phyloP scores from a whole-genome alignment of 768 basidiomycete species.

The Serendipita vermifera region DNA sequence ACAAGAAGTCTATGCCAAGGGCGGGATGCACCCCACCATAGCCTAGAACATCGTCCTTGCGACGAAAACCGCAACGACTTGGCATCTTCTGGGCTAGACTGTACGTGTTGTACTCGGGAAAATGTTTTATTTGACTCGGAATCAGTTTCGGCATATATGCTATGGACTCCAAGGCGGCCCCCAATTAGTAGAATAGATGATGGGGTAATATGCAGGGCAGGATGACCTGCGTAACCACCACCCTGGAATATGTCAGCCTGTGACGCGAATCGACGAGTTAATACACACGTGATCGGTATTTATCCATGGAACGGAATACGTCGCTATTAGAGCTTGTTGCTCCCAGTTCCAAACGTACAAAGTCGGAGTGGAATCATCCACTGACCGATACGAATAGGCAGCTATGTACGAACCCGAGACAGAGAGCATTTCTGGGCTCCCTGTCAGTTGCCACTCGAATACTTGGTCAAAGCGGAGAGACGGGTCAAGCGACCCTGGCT shows the following conservation, averaged over 20 bases:
- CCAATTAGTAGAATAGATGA: background rate
- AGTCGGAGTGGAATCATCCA: background rate
- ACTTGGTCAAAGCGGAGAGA: background rate
- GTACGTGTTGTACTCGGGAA: too few species aligned
- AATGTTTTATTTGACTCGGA: too few species aligned
- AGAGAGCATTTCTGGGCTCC: conserved; percentile 6
- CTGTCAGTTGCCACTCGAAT: background rate
- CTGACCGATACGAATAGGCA: background rate
- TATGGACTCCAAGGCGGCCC: background rate
- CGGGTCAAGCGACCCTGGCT: background rate
- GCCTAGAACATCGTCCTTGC: conserved; percentile 1
- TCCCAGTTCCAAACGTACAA: background rate
- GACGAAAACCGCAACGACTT: background rate
- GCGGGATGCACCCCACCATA: background rate
- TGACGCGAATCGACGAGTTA: background rate
- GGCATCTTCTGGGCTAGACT: background rate
- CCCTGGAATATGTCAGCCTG: background rate
- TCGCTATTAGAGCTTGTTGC: background rate
- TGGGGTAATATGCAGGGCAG: background rate
- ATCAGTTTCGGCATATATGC: background rate
- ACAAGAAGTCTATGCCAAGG: background rate
- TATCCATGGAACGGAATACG: background rate
- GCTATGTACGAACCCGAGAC: background rate
- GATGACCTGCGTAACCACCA: background rate
- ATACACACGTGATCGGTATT: background rate